A percentile compares a stretch with the other conserved stretches of the same genome.
Evolutionary conservation across 352 stramenopile genomes (phyloP).

Genomic region (Aphanomyces astaci): DNA sequence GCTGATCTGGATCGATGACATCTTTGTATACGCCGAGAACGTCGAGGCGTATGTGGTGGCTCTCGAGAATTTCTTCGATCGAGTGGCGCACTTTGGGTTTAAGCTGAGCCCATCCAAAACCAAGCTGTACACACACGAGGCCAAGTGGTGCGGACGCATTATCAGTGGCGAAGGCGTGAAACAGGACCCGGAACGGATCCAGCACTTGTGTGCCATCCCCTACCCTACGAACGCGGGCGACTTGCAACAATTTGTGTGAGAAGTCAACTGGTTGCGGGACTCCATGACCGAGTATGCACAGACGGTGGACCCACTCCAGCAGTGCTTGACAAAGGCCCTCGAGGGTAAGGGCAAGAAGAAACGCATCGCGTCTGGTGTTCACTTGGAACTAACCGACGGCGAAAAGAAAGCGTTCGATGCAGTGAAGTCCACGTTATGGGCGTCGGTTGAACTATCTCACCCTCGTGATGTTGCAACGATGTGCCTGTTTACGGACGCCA

Average conservation of each 20-base stretch:
- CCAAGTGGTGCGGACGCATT: too few relatives aligned
- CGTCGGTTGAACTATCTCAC: neutral
- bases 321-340: neutral
- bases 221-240: too few relatives aligned
- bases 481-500: conserved; percentile 22
- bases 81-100: neutral
- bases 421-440: neutral
- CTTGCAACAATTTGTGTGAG: too few relatives aligned
- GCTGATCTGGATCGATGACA: too few relatives aligned
- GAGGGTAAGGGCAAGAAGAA: neutral
- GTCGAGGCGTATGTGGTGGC: conserved; percentile 12
- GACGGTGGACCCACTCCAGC: neutral
- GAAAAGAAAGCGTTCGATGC: neutral
- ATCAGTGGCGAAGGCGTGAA: too few relatives aligned
- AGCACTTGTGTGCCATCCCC: too few relatives aligned
- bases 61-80: conserved; percentile 21
- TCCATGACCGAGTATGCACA: conserved; percentile 11
- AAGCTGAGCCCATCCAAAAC: conserved; percentile 26
- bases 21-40: conserved; percentile 18
- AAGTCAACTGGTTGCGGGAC: too few relatives aligned
- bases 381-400: too few relatives aligned
- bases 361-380: too few relatives aligned
- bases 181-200: too few relatives aligned
- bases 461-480: neutral
- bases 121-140: conserved; percentile 16